These are phyloP conservation scores for Trichocomaceae sp. DNA, from an alignment of 2,329 filamentous ascomycete genomes.

Conservation along the genomic window DNA sequence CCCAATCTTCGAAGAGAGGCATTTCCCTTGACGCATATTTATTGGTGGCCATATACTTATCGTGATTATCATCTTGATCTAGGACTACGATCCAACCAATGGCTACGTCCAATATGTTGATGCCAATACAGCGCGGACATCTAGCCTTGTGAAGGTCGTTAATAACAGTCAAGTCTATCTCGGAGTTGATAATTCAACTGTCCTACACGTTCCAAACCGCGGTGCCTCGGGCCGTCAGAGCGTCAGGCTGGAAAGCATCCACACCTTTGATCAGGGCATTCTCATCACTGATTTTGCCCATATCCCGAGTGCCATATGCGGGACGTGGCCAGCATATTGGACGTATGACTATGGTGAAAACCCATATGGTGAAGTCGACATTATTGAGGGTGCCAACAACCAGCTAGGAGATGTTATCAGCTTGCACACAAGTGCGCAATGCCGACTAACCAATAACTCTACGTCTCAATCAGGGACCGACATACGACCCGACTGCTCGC, in stretches of 20 bases:
- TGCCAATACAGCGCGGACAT: constrained; percentile 48
- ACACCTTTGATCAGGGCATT: constrained; percentile 40
- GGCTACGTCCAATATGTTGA: constrained; percentile 68
- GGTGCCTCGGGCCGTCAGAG: constrained; percentile 37
- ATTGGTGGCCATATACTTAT: too few relatives aligned
- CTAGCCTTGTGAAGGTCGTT: constrained; percentile 52
- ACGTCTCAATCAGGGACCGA: constrained; percentile 42
- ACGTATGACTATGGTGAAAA: constrained; percentile 16
- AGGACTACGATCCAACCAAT: constrained; percentile 60
- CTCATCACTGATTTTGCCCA: constrained; percentile 44
- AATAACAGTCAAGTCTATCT: constrained; percentile 55
- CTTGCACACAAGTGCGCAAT: constrained; percentile 59
- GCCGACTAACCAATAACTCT: constrained; percentile 47
- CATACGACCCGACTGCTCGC: constrained; percentile 54
- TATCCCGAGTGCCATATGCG: constrained; percentile 43
- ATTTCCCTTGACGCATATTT: not conserved
- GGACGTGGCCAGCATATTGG: constrained; percentile 48
- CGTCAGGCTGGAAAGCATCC: constrained; percentile 40
- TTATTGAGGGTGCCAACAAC: constrained; percentile 69
- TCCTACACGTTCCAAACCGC: constrained; percentile 54
- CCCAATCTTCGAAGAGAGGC: not conserved
- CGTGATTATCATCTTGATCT: not conserved
- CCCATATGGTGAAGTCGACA: constrained; percentile 65
- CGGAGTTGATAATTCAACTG: constrained; percentile 59
- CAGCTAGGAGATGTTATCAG: constrained; percentile 56